Percentiles rank a stretch among this genome's conserved stretches.
phyloP scores from a whole-genome alignment of 106 monocot species.

The Acorus calamus region DNA sequence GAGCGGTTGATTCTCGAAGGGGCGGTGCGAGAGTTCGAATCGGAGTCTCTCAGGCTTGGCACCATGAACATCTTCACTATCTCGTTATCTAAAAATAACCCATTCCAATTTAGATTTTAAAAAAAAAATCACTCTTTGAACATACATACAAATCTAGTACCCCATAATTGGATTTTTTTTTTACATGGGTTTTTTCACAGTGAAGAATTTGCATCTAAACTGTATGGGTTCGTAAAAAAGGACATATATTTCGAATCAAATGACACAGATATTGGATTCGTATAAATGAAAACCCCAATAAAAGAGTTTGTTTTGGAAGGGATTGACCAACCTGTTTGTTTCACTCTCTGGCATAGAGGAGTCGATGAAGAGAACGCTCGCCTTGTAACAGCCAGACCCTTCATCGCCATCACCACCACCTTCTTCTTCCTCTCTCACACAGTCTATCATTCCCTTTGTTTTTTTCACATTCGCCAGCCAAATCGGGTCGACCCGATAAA shows the following conservation, averaged over 20 bases:
- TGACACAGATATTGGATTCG: background rate
- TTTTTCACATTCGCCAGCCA: too few relatives aligned
- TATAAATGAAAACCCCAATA: background rate
- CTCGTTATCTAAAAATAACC: conserved; percentile 55
- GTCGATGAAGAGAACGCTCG: conserved; percentile 29
- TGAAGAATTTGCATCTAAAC: background rate
- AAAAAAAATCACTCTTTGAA: background rate
- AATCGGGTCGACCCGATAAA: too few relatives aligned
- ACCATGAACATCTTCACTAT: conserved; percentile 91
- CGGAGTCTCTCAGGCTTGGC: conserved; percentile 16
- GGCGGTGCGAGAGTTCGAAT: background rate
- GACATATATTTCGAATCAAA: background rate
- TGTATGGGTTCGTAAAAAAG: background rate
- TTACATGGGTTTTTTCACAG: too few relatives aligned
- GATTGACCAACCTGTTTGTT: conserved; percentile 58
- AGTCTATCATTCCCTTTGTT: too few relatives aligned
- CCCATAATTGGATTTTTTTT: too few relatives aligned
- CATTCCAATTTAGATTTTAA: background rate
- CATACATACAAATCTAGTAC: too few relatives aligned
- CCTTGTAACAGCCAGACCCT: background rate
- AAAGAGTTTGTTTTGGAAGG: too few relatives aligned
- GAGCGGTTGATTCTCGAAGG: conserved; percentile 1
- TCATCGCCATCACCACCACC: too few relatives aligned
- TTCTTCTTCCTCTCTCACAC: too few relatives aligned
- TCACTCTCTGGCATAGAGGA: conserved; percentile 47